Evolutionary conservation across 768 basidiomycete species (phyloP).

Genomic region (Tulasnella sp.): DNA sequence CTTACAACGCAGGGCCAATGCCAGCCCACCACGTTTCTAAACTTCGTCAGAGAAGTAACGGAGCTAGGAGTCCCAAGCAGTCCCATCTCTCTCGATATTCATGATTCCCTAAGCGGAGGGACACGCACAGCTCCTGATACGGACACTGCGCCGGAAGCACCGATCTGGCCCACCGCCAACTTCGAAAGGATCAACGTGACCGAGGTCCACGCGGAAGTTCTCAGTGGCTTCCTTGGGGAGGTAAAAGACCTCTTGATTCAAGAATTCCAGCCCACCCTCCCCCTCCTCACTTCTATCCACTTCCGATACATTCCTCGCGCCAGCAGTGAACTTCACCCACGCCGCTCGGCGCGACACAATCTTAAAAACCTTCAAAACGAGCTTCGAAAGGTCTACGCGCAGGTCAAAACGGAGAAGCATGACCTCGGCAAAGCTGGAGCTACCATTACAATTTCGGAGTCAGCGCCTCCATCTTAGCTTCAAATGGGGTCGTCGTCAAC

Average conservation of each 20-base stretch:
- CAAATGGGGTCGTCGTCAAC: too few relatives aligned
- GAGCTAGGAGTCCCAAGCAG: background rate
- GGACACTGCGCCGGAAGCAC: background rate
- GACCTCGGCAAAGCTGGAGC: too few relatives aligned
- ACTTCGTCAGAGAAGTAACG: background rate
- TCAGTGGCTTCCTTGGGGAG: background rate
- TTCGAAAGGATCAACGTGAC: background rate
- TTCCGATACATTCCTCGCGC: background rate
- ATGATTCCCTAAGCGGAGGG: background rate
- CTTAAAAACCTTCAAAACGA: background rate
- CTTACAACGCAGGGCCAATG: too few relatives aligned
- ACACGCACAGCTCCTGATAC: background rate
- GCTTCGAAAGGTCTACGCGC: background rate
- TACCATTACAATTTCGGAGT: too few relatives aligned
- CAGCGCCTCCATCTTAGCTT: too few relatives aligned
- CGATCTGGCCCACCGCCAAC: background rate
- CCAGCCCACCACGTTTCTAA: background rate
- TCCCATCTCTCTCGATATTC: background rate
- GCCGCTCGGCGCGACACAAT: background rate
- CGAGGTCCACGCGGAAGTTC: background rate
- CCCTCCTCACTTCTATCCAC: background rate
- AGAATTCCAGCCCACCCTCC: background rate
- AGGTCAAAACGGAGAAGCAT: too few relatives aligned
- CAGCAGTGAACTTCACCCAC: background rate
- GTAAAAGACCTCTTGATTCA: background rate